These are phyloP conservation scores for Cordia subcordata DNA, from an alignment of 257 asterid genomes.

Conservation along the genomic window DNA sequence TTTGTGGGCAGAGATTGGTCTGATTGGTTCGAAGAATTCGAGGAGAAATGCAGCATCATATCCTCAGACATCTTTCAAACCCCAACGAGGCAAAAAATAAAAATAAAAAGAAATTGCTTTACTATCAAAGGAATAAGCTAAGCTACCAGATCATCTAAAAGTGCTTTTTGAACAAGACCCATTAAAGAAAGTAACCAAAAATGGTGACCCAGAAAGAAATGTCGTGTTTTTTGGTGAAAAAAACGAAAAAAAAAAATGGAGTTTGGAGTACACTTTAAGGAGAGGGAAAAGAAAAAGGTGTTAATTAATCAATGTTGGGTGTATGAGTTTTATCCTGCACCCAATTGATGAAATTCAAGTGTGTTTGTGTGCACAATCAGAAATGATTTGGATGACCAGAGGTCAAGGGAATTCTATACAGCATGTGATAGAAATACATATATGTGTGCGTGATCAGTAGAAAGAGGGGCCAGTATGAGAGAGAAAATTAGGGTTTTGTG, in stretches of 20 bases:
- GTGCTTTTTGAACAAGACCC: slow-evolving; percentile 1
- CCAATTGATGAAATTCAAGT: slow-evolving; percentile 17
- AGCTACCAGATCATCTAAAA: slow-evolving; percentile 4
- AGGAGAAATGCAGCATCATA: slow-evolving; percentile 61
- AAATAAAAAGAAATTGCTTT: neutral
- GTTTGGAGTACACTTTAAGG: slow-evolving; percentile 18
- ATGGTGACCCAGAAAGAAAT: neutral
- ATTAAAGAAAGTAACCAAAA: neutral
- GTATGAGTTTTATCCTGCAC: slow-evolving; percentile 7
- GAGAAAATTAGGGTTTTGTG: slow-evolving; percentile 39
- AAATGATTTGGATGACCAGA: slow-evolving; percentile 12
- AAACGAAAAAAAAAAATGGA: slow-evolving; percentile 10
- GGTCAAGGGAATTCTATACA: slow-evolving; percentile 33
- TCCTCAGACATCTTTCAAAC: slow-evolving; percentile 68
- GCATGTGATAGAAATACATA: neutral
- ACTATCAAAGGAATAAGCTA: neutral
- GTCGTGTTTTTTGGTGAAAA: slow-evolving; percentile 9
- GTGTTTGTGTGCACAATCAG: neutral
- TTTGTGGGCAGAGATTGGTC: slow-evolving; percentile 64
- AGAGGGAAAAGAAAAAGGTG: no score
- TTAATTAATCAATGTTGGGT: slow-evolving; percentile 15
- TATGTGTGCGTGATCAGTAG: neutral
- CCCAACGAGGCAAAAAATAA: slow-evolving; percentile 2
- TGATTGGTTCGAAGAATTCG: slow-evolving; percentile 91
- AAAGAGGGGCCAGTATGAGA: slow-evolving; percentile 7